Evolutionary conservation across 78 protist genomes (phyloP), one percentile per base, ranked within the genome.

Genomic region (Monosiga brevicollis): DNA sequence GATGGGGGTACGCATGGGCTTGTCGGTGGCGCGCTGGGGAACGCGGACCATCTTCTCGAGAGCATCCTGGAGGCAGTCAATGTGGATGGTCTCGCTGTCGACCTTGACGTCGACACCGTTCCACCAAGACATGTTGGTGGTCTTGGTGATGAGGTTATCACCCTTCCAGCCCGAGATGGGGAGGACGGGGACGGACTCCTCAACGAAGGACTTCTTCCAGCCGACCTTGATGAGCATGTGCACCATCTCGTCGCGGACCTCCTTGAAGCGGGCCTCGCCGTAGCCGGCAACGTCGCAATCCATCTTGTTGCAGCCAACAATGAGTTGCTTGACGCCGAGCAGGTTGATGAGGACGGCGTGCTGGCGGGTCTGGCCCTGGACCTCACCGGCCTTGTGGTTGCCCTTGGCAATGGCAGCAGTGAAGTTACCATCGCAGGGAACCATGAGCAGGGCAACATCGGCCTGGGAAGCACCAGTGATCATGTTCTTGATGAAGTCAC

Each of bases 401-500:
- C 90, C 94, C 83, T 89, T 87, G 83, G 97, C 91, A 85, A 97
- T 95, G 79, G 96, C 99, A 62, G 98, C 98, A 86, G 95, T 96
- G 95, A 97, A 97, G 87, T 91, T 96, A 43, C 99, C 98, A 79
- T 85, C 90, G 85, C 96, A 86, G 87, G 92, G 91, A 70, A 93
- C 90, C 84, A 96, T 94, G 81, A 96, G 95, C 73, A 96, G 78
- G 37, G 98, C 98, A 82, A 83, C 71, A 77, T 96, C 98, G 72
- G 98, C 98, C 91, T 95, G 98, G 34, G 99, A 95, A 85, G 99
- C 92, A 34, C 99, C 99, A 36, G 99, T 94, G 87, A 98, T 98
- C 99, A 97, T 98, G 98, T 98, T 98, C 97, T 98, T 98, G 96
- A 97, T 95, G 96, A 96, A 97, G 84, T 96, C 98, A 0, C 98